These are phyloP conservation scores for Fagopyrum esculentum DNA, from an alignment of 148 eudicot species.

Conservation along the genomic window DNA sequence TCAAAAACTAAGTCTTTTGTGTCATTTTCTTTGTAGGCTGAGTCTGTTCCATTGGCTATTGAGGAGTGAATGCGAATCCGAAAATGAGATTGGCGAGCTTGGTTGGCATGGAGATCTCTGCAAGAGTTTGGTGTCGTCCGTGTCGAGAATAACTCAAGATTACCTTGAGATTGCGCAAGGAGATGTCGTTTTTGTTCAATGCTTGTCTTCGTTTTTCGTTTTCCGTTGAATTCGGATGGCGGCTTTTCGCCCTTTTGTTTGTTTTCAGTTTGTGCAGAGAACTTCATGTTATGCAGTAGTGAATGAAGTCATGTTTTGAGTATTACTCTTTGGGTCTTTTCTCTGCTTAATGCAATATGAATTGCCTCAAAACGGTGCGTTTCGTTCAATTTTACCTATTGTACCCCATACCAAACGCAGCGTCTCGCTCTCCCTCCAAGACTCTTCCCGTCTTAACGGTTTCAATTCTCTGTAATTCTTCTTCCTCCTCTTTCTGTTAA, in stretches of 20 bases:
- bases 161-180: slow-evolving; percentile 27
- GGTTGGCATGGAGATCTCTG: slow-evolving; percentile 1
- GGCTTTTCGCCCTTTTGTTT: neutral
- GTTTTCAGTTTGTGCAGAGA: slow-evolving; percentile 5
- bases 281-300: neutral
- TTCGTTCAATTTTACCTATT: too few species aligned
- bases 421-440: neutral
- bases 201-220: slow-evolving; percentile 16
- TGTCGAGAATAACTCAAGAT: slow-evolving; percentile 22
- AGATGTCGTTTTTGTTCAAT: slow-evolving; percentile 18
- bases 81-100: neutral
- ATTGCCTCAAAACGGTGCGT: neutral
- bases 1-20: neutral
- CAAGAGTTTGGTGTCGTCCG: slow-evolving; percentile 1
- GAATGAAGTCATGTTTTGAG: neutral
- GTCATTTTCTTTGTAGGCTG: slow-evolving; percentile 46
- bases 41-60: slow-evolving; percentile 70
- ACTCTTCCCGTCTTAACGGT: neutral
- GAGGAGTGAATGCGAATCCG: slow-evolving; percentile 28
- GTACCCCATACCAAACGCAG: neutral
- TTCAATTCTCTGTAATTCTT: neutral
- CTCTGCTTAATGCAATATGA: neutral
- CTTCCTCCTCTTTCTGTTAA: neutral
- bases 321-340: neutral
- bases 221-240: neutral